Percentiles rank a stretch among this genome's conserved stretches.
These are phyloP conservation scores for Cupressus sempervirens DNA, from an alignment of 75 land plant species.

Conservation along the genomic window DNA sequence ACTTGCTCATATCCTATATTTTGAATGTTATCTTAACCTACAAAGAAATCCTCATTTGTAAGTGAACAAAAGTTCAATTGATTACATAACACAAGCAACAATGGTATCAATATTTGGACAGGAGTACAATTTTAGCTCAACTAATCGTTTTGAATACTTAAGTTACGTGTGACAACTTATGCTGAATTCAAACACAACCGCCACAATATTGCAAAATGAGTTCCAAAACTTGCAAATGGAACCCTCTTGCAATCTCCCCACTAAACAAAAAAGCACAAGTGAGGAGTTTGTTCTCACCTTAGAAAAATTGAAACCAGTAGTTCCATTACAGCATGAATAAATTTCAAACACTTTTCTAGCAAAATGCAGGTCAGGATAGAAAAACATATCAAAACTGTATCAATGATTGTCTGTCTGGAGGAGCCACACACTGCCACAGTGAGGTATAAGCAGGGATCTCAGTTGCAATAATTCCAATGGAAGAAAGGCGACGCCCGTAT, in stretches of 20 bases:
- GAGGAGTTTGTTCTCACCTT: not conserved
- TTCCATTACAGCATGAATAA: not conserved
- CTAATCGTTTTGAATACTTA: not conserved
- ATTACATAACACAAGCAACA: not conserved
- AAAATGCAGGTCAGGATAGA: not conserved
- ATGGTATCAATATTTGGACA: not conserved
- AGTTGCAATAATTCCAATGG: conserved; percentile 66
- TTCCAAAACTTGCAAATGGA: not conserved
- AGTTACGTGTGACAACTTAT: not conserved
- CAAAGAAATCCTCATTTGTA: not conserved
- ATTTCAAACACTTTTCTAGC: not conserved
- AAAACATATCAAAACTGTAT: conserved; percentile 8
- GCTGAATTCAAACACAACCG: not conserved
- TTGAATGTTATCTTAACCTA: not conserved
- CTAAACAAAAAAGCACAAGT: not conserved
- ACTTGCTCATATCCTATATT: not conserved
- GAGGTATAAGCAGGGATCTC: conserved; percentile 66
- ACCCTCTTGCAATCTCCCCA: not conserved
- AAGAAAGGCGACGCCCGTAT: conserved; percentile 77
- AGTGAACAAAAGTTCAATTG: not conserved
- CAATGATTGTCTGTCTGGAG: conserved; percentile 50
- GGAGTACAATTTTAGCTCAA: not conserved
- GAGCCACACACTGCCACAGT: conserved; percentile 89
- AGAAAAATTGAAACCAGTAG: not conserved
- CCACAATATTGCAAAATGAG: not conserved